Percentiles rank a stretch among this genome's conserved stretches.
phyloP scores from a whole-genome alignment of 176 grass and related monocot species.

The Guadua angustifolia region DNA sequence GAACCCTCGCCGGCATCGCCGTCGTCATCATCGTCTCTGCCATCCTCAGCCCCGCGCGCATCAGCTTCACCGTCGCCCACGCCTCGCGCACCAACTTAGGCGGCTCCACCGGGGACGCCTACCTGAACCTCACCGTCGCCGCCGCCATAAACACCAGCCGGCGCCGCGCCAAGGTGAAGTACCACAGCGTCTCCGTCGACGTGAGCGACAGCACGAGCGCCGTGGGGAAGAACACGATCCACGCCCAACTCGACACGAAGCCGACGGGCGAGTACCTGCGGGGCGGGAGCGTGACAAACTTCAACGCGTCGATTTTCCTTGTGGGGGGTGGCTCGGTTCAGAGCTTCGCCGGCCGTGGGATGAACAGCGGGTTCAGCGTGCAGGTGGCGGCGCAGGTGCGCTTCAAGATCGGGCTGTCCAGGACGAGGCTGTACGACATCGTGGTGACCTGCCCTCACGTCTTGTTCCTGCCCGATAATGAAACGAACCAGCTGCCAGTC shows the following conservation, averaged over 20 bases:
- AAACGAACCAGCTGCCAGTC: too few species aligned
- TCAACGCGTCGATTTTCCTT: not conserved
- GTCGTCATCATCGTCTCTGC: slow-evolving; percentile 5
- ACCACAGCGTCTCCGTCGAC: not conserved
- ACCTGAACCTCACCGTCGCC: not conserved
- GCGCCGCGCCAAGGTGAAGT: not conserved
- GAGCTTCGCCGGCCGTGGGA: not conserved
- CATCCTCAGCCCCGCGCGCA: not conserved
- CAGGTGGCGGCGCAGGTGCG: not conserved
- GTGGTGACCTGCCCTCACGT: not conserved
- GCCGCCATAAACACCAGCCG: slow-evolving; percentile 13
- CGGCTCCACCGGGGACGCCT: too few species aligned
- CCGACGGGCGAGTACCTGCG: not conserved
- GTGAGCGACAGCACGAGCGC: not conserved
- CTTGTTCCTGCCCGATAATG: not conserved
- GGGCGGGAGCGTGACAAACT: not conserved
- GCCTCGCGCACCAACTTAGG: not conserved
- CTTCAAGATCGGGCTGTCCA: not conserved
- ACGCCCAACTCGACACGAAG: not conserved
- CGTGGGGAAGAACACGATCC: not conserved
- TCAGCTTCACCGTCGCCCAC: not conserved
- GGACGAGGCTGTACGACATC: not conserved
- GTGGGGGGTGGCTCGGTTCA: not conserved
- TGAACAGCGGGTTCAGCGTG: not conserved
- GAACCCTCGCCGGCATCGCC: not conserved